phyloP scores from a whole-genome alignment of 805 yeast genomes.

The Candida dajiaensis region DNA sequence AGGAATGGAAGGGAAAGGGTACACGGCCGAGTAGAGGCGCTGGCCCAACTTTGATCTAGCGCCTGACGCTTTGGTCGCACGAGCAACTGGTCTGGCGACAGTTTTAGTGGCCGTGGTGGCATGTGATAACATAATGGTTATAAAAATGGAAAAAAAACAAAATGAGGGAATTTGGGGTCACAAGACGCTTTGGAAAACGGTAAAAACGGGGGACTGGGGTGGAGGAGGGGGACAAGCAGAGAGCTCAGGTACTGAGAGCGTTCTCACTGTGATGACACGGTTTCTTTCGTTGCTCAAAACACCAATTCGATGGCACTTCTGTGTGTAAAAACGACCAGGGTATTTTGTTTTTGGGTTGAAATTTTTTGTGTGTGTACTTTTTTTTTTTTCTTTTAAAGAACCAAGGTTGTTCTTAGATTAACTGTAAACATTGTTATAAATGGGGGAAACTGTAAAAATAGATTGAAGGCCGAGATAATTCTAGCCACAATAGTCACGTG shows the following conservation, averaged over 20 bases:
- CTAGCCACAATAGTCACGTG: neutral
- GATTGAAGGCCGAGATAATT: neutral
- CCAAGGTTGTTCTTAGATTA: neutral
- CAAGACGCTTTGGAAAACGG: neutral
- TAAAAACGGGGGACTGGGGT: neutral
- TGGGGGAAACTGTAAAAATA: neutral
- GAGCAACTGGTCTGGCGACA: conserved; percentile 2
- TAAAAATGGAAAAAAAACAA: neutral
- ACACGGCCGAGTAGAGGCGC: conserved; percentile 21
- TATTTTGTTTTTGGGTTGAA: neutral
- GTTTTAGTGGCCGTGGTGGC: conserved; percentile 9
- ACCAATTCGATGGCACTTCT: neutral
- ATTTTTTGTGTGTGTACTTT: neutral
- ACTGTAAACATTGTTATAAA: neutral
- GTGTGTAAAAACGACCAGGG: neutral
- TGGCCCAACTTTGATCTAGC: conserved; percentile 6
- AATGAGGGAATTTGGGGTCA: conserved; percentile 1
- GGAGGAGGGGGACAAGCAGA: neutral
- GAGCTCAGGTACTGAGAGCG: neutral
- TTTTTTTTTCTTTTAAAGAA: neutral
- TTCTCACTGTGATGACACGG: neutral
- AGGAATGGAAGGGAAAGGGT: conserved; percentile 48
- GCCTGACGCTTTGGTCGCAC: conserved; percentile 3
- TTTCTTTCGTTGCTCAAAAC: neutral
- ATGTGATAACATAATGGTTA: conserved; percentile 17